Conservation (phyloP, 2,329 filamentous ascomycete species). For the Aspergillus caelatus region DNA sequence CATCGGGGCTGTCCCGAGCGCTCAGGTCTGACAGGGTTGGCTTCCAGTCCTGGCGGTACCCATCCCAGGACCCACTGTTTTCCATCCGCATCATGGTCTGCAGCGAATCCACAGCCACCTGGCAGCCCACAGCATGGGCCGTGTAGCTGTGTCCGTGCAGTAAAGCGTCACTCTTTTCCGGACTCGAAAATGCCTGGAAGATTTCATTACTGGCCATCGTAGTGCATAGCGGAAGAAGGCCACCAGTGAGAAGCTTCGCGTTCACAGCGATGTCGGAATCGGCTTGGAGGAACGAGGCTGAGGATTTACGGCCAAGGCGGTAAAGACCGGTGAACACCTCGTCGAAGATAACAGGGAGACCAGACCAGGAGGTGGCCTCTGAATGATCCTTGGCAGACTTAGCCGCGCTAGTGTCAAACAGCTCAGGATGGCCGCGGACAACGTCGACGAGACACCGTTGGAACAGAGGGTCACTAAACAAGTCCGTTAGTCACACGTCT, state of each 20-base stretch:
- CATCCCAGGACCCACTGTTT: conserved; percentile 57
- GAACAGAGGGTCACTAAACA: conserved; percentile 74
- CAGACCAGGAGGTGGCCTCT: conserved; percentile 59
- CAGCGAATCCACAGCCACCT: conserved; percentile 72
- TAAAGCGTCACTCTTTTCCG: conserved; percentile 76
- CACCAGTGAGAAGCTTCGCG: conserved; percentile 82
- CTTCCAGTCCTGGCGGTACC: conserved; percentile 55
- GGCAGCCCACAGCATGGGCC: conserved; percentile 78
- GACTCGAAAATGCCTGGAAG: conserved; percentile 70
- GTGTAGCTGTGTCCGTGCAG: conserved; percentile 88
- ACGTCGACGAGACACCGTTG: conserved; percentile 70
- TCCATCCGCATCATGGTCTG: conserved; percentile 63
- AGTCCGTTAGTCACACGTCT: neutral
- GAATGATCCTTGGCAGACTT: conserved; percentile 10
- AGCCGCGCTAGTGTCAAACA: conserved; percentile 52
- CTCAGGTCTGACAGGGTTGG: neutral
- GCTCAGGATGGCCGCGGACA: conserved; percentile 61
- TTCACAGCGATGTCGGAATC: conserved; percentile 77
- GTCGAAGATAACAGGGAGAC: conserved; percentile 79
- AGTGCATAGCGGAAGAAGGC: conserved; percentile 73
- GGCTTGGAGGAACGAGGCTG: conserved; percentile 69
- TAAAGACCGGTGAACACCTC: conserved; percentile 88
- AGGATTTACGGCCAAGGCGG: conserved; percentile 72
- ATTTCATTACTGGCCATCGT: conserved; percentile 75
- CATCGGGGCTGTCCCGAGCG: conserved; percentile 16